Base-by-base conservation (phyloP, 352 stramenopile genomes). In the Pythium periplocum region DNA sequence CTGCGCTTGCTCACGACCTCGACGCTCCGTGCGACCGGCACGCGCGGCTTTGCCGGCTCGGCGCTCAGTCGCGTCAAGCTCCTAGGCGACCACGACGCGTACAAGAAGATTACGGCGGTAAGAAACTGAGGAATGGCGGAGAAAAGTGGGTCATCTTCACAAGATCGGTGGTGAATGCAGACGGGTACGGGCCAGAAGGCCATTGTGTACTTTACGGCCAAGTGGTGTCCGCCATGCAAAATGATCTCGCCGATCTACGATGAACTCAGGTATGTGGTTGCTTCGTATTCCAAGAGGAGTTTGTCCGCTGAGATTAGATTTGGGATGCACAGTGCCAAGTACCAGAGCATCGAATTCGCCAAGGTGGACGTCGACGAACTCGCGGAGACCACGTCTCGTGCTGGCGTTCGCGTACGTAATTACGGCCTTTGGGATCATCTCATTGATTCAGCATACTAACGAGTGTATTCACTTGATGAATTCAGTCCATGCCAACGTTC, bases 201-300 rank as follows among this genome's bases (percentile, higher is more conserved):
- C 7, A 78, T 96, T 45, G 84, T 96, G 45, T 95, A 96, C 68
- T 96, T 96, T 57, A 93, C 78, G 42, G 86, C 87, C 31, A 86
- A 82, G 64, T 96, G 87, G 87, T 96, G 87, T 51, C 78, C 79
- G n/a, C 87, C 87, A 7, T 96, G 87, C 81, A 96, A 96, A 66
- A 83, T 94, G 66, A 95, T 96, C 56, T 82, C 76, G 5, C 87
- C 87, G 6, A 87, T 93, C 57, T 95, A 87, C 64, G 78, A 93
- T 53, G 69, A 93, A 39, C 68, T 96, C 12, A 93, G 81, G 85
- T 93, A 45, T 9, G 65, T 57, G 38, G 12, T 31, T 37, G 33
- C 3, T 17, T 9, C 11, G 7, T 35, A 39, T 37, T 11, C 11
- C 30, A 46, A 48, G 37, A 41, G 4, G 41, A 10, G 5, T 7